phyloP scores from a whole-genome alignment of 768 basidiomycete genomes.

The Leccinum incarnatum region DNA sequence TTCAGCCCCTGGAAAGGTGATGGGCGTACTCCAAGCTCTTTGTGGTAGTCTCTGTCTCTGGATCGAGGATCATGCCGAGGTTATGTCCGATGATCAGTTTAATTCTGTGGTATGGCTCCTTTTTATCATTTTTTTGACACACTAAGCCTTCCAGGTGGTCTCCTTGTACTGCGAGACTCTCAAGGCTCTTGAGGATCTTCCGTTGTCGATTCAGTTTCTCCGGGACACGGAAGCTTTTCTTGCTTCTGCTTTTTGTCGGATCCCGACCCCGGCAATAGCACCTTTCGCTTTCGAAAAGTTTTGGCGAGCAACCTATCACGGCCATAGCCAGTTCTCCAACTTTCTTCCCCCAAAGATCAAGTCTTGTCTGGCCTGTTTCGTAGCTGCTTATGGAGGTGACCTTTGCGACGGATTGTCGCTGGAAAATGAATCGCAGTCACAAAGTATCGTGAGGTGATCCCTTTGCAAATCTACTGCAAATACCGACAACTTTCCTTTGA shows the following conservation, averaged over 20 bases:
- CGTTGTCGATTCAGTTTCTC: constrained; percentile 42
- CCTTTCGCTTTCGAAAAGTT: constrained; percentile 53
- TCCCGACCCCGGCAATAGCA: constrained; percentile 46
- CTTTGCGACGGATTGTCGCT: constrained; percentile 44
- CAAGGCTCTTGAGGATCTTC: constrained; percentile 34
- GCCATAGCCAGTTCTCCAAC: constrained; percentile 34
- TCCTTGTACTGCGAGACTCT: constrained; percentile 47
- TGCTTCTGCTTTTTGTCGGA: constrained; percentile 47
- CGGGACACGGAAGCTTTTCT: constrained; percentile 45
- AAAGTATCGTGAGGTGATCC: constrained; percentile 28
- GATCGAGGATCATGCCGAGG: constrained; percentile 47
- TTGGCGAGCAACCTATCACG: constrained; percentile 57
- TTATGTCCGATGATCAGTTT: constrained; percentile 44
- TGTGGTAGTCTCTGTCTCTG: constrained; percentile 44
- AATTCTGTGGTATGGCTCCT: constrained; percentile 43
- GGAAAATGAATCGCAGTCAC: constrained; percentile 36
- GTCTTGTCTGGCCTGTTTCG: constrained; percentile 44
- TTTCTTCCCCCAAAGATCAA: constrained; percentile 44
- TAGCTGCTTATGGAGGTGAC: constrained; percentile 47
- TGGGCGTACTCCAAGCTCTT: constrained; percentile 36
- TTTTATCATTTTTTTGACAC: background rate
- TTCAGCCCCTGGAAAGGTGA: constrained; percentile 26
- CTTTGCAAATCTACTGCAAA: constrained; percentile 7
- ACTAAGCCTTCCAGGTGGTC: constrained; percentile 22
- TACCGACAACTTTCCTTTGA: constrained; percentile 17